Conservation (phyloP, 2,329 filamentous ascomycete genomes). For the Xylaria sp. region DNA sequence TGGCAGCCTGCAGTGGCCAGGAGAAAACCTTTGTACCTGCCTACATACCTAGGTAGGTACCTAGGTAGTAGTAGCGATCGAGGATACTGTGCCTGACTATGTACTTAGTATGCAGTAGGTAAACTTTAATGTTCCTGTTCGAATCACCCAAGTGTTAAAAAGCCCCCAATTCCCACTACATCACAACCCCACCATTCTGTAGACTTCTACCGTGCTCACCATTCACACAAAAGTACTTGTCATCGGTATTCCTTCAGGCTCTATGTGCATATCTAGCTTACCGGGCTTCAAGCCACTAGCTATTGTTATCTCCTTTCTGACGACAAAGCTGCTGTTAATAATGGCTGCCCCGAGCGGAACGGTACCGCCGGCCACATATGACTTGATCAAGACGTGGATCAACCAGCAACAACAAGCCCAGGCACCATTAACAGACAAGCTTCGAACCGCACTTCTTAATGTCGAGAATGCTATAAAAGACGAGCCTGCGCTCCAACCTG, state of each 20-base stretch:
- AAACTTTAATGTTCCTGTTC: too few relatives aligned
- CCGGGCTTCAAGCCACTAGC: neutral
- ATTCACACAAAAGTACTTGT: neutral
- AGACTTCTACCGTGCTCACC: neutral
- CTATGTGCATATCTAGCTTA: neutral
- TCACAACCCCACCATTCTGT: slow-evolving; percentile 23
- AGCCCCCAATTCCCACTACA: slow-evolving; percentile 2
- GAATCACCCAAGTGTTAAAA: neutral
- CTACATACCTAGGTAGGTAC: too few relatives aligned
- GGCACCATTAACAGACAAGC: slow-evolving; percentile 52
- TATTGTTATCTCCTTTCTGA: neutral
- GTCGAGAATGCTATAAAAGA: slow-evolving; percentile 50
- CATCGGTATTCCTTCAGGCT: neutral
- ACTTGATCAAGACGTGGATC: slow-evolving; percentile 45
- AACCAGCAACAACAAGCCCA: slow-evolving; percentile 53
- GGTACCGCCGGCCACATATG: slow-evolving; percentile 40
- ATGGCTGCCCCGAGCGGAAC: slow-evolving; percentile 21
- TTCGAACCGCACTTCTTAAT: slow-evolving; percentile 55
- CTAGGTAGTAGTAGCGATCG: too few relatives aligned
- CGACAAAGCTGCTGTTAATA: neutral
- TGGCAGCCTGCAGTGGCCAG: too few relatives aligned
- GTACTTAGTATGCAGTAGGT: too few relatives aligned
- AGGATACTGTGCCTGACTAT: too few relatives aligned
- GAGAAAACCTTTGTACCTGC: too few relatives aligned
- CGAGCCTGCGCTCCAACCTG: slow-evolving; percentile 29